These are phyloP conservation scores for Pseudocercospora crystallina DNA, from an alignment of 2,329 filamentous ascomycete genomes.

Conservation along the genomic window DNA sequence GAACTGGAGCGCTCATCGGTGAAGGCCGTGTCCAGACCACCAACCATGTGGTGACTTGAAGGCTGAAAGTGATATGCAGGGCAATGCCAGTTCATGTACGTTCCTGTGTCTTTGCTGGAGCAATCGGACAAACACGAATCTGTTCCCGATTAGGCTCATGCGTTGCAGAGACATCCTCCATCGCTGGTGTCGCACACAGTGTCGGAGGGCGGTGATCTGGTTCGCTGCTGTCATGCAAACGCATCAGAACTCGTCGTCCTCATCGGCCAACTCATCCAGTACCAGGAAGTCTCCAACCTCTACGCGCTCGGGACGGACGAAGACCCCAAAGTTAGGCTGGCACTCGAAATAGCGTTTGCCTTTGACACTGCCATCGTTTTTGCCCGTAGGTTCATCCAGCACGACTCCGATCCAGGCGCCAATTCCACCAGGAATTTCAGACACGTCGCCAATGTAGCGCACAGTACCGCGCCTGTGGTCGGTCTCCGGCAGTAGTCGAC, in stretches of 20 bases:
- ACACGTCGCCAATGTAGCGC: constrained; percentile 70
- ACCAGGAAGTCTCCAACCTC: constrained; percentile 72
- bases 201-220: constrained; percentile 10
- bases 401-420: constrained; percentile 68
- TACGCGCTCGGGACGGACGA: constrained; percentile 74
- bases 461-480: constrained; percentile 69
- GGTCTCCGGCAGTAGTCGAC: constrained; percentile 56
- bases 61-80: constrained; percentile 12
- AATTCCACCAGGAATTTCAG: constrained; percentile 66
- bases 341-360: constrained; percentile 70
- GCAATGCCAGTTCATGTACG: constrained; percentile 6
- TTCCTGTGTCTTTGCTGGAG: constrained; percentile 5
- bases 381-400: constrained; percentile 77
- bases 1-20: too few species aligned
- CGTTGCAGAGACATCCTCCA: background rate
- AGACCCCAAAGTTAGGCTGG: constrained; percentile 69
- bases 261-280: constrained; percentile 69
- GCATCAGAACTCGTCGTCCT: constrained; percentile 66
- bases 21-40: background rate
- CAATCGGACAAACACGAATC: constrained; percentile 1
- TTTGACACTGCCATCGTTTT: constrained; percentile 74
- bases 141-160: background rate
- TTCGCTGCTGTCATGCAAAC: background rate
- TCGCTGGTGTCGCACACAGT: constrained; percentile 5
- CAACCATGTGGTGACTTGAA: constrained; percentile 2